These are phyloP conservation scores for Chalara sp. DNA, from an alignment of 2,329 filamentous ascomycete species.

Conservation along the genomic window DNA sequence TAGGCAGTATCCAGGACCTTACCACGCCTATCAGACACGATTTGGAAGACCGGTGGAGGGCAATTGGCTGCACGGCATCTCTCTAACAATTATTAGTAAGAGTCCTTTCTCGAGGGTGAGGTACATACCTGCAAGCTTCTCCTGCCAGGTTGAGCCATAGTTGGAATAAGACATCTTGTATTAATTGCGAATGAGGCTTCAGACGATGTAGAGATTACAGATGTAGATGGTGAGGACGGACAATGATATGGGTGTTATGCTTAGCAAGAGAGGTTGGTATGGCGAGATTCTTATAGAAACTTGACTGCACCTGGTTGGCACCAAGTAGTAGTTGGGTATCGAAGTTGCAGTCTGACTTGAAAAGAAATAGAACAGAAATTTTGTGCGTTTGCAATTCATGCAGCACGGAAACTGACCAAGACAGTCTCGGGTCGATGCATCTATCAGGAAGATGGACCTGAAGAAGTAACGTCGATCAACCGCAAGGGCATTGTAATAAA, in stretches of 20 bases:
- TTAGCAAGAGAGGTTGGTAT: conserved; percentile 23
- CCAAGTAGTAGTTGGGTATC: conserved; percentile 16
- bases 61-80: conserved; percentile 49
- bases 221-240: neutral
- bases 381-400: conserved; percentile 25
- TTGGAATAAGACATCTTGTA: conserved; percentile 24
- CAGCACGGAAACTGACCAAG: conserved; percentile 25
- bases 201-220: conserved; percentile 9
- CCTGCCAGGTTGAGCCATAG: conserved; percentile 28
- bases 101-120: conserved; percentile 4
- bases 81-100: conserved; percentile 35
- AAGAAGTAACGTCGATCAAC: conserved; percentile 29
- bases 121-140: conserved; percentile 30
- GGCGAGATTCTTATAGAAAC: conserved; percentile 25
- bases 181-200: conserved; percentile 3
- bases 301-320: conserved; percentile 3
- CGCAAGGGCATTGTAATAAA: conserved; percentile 16
- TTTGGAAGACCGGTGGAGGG: conserved; percentile 54
- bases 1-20: conserved; percentile 20
- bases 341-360: conserved; percentile 25
- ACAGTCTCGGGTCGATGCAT: conserved; percentile 29
- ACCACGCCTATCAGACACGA: conserved; percentile 72
- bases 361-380: conserved; percentile 15
- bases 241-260: conserved; percentile 22
- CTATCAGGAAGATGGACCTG: conserved; percentile 19